Evolutionary conservation across 2,329 filamentous ascomycete species (phyloP), one percentile per base, ranked within the genome.

Genomic region (Neonectria punicea): DNA sequence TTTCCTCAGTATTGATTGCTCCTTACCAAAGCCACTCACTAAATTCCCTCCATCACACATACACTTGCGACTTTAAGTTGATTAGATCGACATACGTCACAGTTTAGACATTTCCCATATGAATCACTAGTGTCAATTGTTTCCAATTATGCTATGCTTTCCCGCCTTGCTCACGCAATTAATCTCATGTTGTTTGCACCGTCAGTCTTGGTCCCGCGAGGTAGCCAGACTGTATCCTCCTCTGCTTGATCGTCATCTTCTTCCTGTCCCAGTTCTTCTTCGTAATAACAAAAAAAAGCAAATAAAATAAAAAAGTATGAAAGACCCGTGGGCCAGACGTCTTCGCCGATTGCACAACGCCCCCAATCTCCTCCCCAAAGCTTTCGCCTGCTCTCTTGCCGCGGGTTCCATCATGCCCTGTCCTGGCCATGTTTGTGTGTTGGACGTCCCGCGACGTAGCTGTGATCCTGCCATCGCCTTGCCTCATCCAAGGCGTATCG

Each of bases 171-270:
- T 39, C 43, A 36, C 46, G 44, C 36, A 58, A 53, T 58, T 34
- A 36, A 59, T 49, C 3, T 54, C 58, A 53, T 47, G 13, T 54
- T 34, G 49, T 61, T 58, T 70, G 69, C 70, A 73, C 67, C 70
- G 69, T 67, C 67, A 72, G 71, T 73, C 67, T 60, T 57, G 55
- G 64, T 70, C 66, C 71, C 71, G 71, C 58, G 71, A 73, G 71
- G 71, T 69, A 65, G 60, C 69, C 60, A 70, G 58, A 69, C 66
- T 68, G 61, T 58, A 59, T 50, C 49, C 58, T 57, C 18, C 53
- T 34, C 34, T 51, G 50, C 22, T 59, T 28, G 36, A 49, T 59
- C 50, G 16, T 44, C 51, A 39, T 22, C 20, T 25, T 55, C 55
- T 60, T 55, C 50, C 44, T 32, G 39, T 49, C 58, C 47, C 47